Conservation (phyloP, 192 early-diverging fungal species). For the Entomortierella lignicola region DNA sequence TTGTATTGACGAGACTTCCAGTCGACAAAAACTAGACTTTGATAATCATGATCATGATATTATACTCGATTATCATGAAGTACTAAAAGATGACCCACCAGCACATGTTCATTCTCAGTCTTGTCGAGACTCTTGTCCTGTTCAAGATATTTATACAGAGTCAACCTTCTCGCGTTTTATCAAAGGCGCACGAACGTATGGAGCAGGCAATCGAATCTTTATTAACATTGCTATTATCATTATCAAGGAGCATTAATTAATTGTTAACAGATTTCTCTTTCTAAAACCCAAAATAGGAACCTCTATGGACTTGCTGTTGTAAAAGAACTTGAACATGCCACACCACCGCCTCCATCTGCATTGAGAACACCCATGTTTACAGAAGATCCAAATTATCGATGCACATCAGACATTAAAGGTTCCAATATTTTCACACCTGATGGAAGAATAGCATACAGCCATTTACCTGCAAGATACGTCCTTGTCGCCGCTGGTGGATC, state of each 20-base stretch:
- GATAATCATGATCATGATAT: constrained; percentile 2
- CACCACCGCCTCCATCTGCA: background rate
- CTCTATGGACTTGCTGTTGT: constrained; percentile 45
- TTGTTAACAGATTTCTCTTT: background rate
- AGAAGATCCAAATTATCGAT: background rate
- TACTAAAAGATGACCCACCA: constrained; percentile 15
- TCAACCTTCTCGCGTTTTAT: constrained; percentile 32
- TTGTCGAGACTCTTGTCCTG: constrained; percentile 48
- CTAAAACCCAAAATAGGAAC: constrained; percentile 17
- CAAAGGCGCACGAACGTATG: constrained; percentile 48
- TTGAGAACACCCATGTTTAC: background rate
- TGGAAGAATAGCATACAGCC: constrained; percentile 7
- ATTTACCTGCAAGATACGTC: constrained; percentile 37
- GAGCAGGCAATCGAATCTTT: background rate
- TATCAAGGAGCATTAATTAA: background rate
- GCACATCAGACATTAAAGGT: background rate
- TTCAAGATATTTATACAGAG: constrained; percentile 49
- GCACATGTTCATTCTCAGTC: constrained; percentile 40
- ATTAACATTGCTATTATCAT: background rate
- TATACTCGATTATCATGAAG: background rate
- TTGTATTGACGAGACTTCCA: background rate
- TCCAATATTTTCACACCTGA: constrained; percentile 27
- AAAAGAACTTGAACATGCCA: constrained; percentile 23
- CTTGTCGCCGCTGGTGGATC: constrained; percentile 33
- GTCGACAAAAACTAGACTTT: background rate